Base-by-base conservation (phyloP, 805 yeast genomes). In the Yamadazyma ubonensis region DNA sequence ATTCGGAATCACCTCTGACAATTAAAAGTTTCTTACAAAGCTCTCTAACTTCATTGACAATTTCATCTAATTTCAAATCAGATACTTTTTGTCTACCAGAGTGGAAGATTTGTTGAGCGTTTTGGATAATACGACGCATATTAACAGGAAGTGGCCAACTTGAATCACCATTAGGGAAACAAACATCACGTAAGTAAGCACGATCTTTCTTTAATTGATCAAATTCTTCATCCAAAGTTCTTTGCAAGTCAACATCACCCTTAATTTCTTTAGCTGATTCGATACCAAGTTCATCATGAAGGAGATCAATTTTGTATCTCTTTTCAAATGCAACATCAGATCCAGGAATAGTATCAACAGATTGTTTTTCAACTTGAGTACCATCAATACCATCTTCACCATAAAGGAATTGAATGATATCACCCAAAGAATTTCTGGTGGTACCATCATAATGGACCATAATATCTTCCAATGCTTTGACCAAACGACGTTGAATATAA, bases 341-440 rank as follows among this genome's bases (percentile, higher is more conserved):
- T 11, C 97, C 97, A 25, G 97, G 96, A 55, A 93, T 86, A 2
- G 97, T 86, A 59, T 93, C 99, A 42, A 93, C 78, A 8, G 96
- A 79, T 68, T 93, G 99, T 59, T 86, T 89, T 64, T 93, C 99
- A 46, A 93, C 97, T 59, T 90, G 95, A 20, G 97, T 86, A 57
- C 96, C 99, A 73, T 93, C 99, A 55, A 93, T 75, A 67, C 99
- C 99, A 70, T 93, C 99, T 66, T 93, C 99, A 74, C 99, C 99
- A 58, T 93, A 93, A 45, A 90, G 77, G 66, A 93, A 93, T 71
- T 93, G 98, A 54, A 93, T 86, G 48, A 93, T 78, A 59, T 91
- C 96, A 57, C 99, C 99, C 48, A 93, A 70, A 4, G 99, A 95
- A 65, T 93, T 93, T 72, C 99, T 83, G 0, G 97, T 90, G 10